These are phyloP conservation scores for Gastrodia elata DNA, from an alignment of 106 monocot genomes.

Conservation along the genomic window DNA sequence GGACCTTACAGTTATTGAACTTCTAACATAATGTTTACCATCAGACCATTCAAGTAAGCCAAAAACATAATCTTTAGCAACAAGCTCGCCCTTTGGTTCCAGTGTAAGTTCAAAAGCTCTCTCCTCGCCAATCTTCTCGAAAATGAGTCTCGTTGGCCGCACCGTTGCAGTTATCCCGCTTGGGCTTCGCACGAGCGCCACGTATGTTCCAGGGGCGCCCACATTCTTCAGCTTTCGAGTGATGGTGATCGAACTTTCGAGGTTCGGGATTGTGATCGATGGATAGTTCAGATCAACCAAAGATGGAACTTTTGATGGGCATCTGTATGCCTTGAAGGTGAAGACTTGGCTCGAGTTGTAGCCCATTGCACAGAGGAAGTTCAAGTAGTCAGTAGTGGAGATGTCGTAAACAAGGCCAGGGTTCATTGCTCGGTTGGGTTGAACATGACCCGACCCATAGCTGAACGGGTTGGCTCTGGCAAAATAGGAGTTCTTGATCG, in stretches of 20 bases:
- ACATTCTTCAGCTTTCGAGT: constrained; percentile 54
- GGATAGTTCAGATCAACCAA: constrained; percentile 47
- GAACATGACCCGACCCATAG: constrained; percentile 53
- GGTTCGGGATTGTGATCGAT: constrained; percentile 30
- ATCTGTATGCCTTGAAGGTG: constrained; percentile 12
- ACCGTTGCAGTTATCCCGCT: constrained; percentile 32
- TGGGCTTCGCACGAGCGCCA: constrained; percentile 12
- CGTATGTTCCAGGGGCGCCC: constrained; percentile 42
- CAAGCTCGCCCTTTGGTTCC: not conserved
- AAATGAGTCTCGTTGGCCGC: constrained; percentile 22
- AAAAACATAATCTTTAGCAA: constrained; percentile 25
- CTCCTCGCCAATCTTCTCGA: constrained; percentile 36
- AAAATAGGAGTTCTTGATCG: constrained; percentile 32
- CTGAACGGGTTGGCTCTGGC: constrained; percentile 22
- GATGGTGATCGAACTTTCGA: constrained; percentile 18
- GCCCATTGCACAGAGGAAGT: constrained; percentile 40
- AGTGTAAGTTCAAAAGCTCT: constrained; percentile 33
- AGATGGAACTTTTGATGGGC: constrained; percentile 14
- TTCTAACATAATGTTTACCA: constrained; percentile 44
- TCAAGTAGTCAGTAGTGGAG: constrained; percentile 28
- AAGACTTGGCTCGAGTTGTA: constrained; percentile 47
- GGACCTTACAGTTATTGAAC: constrained; percentile 19
- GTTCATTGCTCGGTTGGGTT: constrained; percentile 46
- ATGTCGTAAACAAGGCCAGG: constrained; percentile 66
- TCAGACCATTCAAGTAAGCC: constrained; percentile 51